Percentiles rank a stretch among this genome's conserved stretches.
Evolutionary conservation across 805 yeast species (phyloP).

Genomic region (Kodamaea kakaduensis): DNA sequence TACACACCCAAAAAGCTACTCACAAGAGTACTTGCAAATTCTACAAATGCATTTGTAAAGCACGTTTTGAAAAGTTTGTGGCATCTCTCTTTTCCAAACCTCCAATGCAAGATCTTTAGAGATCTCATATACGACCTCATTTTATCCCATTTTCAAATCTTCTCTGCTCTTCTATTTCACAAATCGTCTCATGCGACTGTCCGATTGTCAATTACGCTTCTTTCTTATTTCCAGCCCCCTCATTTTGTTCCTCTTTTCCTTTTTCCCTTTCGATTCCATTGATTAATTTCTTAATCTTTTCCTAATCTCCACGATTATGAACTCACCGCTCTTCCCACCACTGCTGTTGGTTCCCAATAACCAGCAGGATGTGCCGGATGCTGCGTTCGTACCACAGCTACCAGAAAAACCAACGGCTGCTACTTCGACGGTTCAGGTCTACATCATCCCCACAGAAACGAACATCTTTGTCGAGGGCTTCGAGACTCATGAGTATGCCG

Average conservation of each 20-base stretch:
- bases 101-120: too few species aligned
- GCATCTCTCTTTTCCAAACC: too few species aligned
- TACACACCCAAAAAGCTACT: too few species aligned
- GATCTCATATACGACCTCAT: too few species aligned
- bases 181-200: too few species aligned
- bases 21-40: too few species aligned
- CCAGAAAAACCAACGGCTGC: slow-evolving; percentile 57
- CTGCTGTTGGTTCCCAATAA: slow-evolving; percentile 15
- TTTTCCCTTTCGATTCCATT: not conserved
- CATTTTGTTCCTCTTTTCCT: not conserved
- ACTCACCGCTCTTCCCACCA: slow-evolving; percentile 25
- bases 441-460: slow-evolving; percentile 74
- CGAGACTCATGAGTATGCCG: slow-evolving; percentile 55
- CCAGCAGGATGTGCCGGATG: slow-evolving; percentile 6
- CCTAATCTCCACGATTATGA: slow-evolving; percentile 5
- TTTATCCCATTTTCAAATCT: too few species aligned
- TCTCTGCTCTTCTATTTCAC: too few species aligned
- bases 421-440: slow-evolving; percentile 65
- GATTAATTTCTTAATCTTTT: not conserved
- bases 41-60: too few species aligned
- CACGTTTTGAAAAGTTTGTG: too few species aligned
- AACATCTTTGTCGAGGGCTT: slow-evolving; percentile 80
- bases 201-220: too few species aligned
- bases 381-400: slow-evolving; percentile 36
- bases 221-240: not conserved